phyloP scores from a whole-genome alignment of 305 asterid genomes.

The Fraxinus baroniana region DNA sequence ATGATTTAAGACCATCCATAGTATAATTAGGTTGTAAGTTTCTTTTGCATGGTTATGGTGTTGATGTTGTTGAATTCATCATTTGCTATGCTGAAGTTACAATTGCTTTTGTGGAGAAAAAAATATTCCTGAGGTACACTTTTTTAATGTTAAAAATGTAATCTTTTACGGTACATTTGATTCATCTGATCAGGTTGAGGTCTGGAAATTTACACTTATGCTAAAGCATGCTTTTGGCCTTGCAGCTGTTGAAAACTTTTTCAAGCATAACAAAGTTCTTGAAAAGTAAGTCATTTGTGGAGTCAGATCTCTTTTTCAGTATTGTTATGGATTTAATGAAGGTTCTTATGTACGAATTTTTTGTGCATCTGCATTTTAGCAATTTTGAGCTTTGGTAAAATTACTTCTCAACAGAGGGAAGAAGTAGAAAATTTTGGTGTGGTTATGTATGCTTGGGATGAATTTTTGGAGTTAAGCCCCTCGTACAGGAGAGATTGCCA shows the following conservation, averaged over 20 bases:
- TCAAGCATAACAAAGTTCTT: conserved; percentile 39
- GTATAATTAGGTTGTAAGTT: neutral
- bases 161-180: neutral
- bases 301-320: conserved; percentile 3
- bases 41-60: conserved; percentile 41
- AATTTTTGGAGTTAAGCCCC: conserved; percentile 1
- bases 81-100: conserved; percentile 63
- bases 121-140: conserved; percentile 53
- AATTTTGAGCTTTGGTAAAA: conserved; percentile 57
- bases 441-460: conserved; percentile 23
- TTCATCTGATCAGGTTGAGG: neutral
- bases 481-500: no score
- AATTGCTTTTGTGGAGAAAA: conserved; percentile 59
- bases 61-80: conserved; percentile 58
- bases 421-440: conserved; percentile 36
- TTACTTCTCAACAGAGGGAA: conserved; percentile 44
- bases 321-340: conserved; percentile 14
- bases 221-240: conserved; percentile 22
- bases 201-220: neutral
- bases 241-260: conserved; percentile 58
- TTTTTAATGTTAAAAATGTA: neutral
- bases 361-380: conserved; percentile 33
- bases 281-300: conserved; percentile 45
- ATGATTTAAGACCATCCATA: neutral
- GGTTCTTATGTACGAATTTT: neutral